Base-by-base conservation (phyloP, 768 basidiomycete genomes). In the Gyrodon lividus region DNA sequence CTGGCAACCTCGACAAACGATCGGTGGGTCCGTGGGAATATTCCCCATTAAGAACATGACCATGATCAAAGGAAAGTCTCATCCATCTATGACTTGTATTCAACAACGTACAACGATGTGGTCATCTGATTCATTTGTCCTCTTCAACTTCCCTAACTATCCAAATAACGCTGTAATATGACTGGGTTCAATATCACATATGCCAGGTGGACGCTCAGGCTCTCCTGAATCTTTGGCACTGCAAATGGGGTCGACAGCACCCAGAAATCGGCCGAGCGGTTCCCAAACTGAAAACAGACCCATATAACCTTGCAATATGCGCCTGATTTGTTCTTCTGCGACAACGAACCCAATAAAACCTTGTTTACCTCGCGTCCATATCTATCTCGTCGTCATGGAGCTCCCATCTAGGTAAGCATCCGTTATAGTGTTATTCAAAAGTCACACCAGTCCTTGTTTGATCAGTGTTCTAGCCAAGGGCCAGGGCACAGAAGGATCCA, bases 231-330 rank as follows among this genome's bases (percentile, higher is more conserved):
- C 31, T 9, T 31, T 17, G 50, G 26, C 42, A 6, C 34, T 56
- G 52, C 59, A 45, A 59, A 61, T 50, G 52, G 50, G 61, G 61
- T 64, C 64, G 64, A 65, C 63, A 63, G 60, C 47, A 54, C 50
- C 24, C 48, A 66, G 52, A 43, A 53, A 46, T 60, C 59, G 43
- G 50, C 56, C 54, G 60, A 24, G 50, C 50, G 23, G 43, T 45
- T 50, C 48, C 61, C 40, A 59, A 52, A 56, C 54, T 45, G 43
- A 60, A 51, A 54, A 33, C 26, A 28, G 39, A 17, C 46, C 62
- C 61, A 66, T 59, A 54, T 64, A 61, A 63, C 46, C 51, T 51
- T 46, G 46, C 59, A 26, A 46, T 31, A 30, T 46, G 50, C 41
- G 22, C 57, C 31, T 10, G 46, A 51, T 50, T 38, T 39, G 48